Evolutionary conservation across 352 stramenopile species (phyloP).

Genomic region (Phytophthora brassicae): DNA sequence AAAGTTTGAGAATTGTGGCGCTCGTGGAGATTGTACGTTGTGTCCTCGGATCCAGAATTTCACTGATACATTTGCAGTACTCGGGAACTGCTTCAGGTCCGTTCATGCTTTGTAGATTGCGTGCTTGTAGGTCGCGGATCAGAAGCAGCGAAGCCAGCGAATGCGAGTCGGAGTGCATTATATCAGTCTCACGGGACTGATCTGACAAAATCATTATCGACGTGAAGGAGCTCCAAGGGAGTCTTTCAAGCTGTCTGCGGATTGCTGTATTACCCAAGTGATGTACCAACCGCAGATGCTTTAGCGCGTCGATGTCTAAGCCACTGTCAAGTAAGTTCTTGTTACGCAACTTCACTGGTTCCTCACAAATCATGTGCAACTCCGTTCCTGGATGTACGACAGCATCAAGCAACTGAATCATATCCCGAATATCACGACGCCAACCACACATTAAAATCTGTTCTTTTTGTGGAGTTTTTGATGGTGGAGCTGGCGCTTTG

Average conservation of each 20-base stretch:
- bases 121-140: conserved; percentile 76
- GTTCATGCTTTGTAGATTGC: background rate
- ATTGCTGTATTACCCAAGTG: conserved; percentile 81
- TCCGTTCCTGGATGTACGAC: conserved; percentile 63
- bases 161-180: conserved; percentile 87
- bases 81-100: conserved; percentile 12
- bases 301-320: conserved; percentile 46
- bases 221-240: conserved; percentile 73
- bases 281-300: conserved; percentile 66
- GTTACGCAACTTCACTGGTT: conserved; percentile 61
- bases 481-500: conserved; percentile 23
- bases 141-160: conserved; percentile 83
- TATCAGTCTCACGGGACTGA: conserved; percentile 68
- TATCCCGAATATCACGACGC: conserved; percentile 89
- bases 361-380: conserved; percentile 83
- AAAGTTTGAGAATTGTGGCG: conserved; percentile 68
- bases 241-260: conserved; percentile 60
- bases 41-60: conserved; percentile 87
- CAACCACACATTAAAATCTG: conserved; percentile 87
- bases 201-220: conserved; percentile 86
- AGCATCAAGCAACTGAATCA: conserved; percentile 83
- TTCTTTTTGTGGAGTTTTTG: conserved; percentile 41
- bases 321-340: conserved; percentile 65
- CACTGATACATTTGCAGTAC: conserved; percentile 78
- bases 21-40: conserved; percentile 82